phyloP scores from a whole-genome alignment of 306 rosid genomes.

The Mimosa pudica region DNA sequence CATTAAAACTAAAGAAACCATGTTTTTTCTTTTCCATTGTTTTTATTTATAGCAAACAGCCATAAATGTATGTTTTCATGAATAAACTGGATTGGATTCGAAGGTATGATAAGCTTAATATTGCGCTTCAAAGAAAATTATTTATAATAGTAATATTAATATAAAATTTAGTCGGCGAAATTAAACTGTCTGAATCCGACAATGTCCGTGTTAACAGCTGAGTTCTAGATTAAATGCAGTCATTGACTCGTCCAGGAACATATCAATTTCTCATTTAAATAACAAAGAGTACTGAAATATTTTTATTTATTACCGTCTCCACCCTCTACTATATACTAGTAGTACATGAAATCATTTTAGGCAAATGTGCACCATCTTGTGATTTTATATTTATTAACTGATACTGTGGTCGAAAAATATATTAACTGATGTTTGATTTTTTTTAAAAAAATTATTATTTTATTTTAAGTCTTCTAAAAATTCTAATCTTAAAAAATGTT shows the following conservation, averaged over 20 bases:
- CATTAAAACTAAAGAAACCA: background rate
- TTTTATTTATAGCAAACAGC: no score
- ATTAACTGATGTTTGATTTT: no score
- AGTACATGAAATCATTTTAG: no score
- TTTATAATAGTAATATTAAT: no score
- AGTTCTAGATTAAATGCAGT: constrained; percentile 40
- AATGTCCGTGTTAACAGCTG: constrained; percentile 37
- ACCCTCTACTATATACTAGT: no score
- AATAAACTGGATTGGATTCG: background rate
- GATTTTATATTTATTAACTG: no score
- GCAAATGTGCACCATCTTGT: no score
- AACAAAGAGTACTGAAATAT: background rate
- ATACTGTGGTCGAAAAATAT: no score
- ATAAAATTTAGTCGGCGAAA: background rate
- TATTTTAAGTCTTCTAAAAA: no score
- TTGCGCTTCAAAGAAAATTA: constrained; percentile 32
- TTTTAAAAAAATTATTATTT: no score
- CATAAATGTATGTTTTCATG: background rate
- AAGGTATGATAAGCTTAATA: constrained; percentile 30
- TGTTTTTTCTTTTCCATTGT: background rate
- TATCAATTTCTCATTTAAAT: background rate
- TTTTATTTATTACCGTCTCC: no score
- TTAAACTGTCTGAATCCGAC: constrained; percentile 45
- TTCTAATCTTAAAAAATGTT: no score
- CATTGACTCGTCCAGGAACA: constrained; percentile 36